Percentiles rank a stretch among this genome's conserved stretches.
Conservation (phyloP, 768 basidiomycete genomes). For the Leucocoprinus sp. region DNA sequence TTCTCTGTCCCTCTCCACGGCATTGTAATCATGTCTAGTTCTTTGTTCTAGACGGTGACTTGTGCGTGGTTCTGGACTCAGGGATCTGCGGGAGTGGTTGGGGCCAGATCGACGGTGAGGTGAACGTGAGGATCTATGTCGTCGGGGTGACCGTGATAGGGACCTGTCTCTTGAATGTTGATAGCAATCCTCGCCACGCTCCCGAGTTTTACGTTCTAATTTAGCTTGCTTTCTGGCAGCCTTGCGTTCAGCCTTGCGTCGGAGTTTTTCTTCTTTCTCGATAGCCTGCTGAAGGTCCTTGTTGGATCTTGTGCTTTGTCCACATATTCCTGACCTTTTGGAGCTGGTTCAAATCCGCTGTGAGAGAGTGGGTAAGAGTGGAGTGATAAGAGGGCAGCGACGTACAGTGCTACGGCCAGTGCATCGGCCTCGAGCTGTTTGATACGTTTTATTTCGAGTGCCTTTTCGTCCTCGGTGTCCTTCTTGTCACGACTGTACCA, state of each 20-base stretch:
- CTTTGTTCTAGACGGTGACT: conserved; percentile 1
- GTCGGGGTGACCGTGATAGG: conserved; percentile 22
- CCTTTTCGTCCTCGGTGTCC: conserved; percentile 35
- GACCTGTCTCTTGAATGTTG: conserved; percentile 20
- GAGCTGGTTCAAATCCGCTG: conserved; percentile 66
- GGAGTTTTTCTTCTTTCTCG: conserved; percentile 37
- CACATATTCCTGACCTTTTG: conserved; percentile 23
- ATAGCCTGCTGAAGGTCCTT: conserved; percentile 16
- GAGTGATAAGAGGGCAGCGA: not conserved
- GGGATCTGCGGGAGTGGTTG: conserved; percentile 5
- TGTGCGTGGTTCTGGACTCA: conserved; percentile 7
- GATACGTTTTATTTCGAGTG: conserved; percentile 70
- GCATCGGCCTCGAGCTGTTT: conserved; percentile 91
- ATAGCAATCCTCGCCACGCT: conserved; percentile 16
- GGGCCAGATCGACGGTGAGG: conserved; percentile 20
- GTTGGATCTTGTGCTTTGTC: not conserved
- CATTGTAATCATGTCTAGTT: conserved; percentile 15
- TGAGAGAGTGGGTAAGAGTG: not conserved
- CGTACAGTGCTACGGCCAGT: conserved; percentile 65
- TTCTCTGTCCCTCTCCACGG: conserved; percentile 18
- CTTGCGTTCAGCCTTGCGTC: conserved; percentile 45
- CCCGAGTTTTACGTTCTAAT: conserved; percentile 8
- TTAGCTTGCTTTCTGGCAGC: conserved; percentile 40
- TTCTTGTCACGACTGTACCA: conserved; percentile 80
- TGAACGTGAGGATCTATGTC: conserved; percentile 12